Evolutionary conservation across 2,329 filamentous ascomycete species (phyloP).

Genomic region (Cadophora luteo-olivacea): DNA sequence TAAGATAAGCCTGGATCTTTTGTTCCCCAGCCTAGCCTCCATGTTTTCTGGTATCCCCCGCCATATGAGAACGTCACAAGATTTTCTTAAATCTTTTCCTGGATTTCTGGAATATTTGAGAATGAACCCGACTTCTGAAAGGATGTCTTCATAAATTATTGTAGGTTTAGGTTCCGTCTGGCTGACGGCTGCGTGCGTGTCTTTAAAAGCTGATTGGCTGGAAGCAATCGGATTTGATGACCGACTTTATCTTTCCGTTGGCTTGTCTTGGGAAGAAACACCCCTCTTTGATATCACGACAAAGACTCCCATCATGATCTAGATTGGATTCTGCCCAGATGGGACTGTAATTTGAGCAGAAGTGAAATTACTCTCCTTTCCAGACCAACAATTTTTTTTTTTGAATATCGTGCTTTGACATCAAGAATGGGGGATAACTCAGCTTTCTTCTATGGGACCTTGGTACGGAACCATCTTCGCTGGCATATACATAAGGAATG

Average conservation of each 20-base stretch:
- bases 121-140: neutral
- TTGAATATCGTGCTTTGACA: neutral
- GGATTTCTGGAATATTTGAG: neutral
- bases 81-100: neutral
- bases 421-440: conserved; percentile 31
- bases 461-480: neutral
- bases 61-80: neutral
- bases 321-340: neutral
- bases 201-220: conserved; percentile 7
- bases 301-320: conserved; percentile 17
- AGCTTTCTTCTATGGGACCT: conserved; percentile 39
- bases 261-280: conserved; percentile 2
- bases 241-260: conserved; percentile 6
- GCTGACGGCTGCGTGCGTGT: neutral
- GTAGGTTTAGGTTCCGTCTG: neutral
- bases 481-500: too few species aligned
- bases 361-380: neutral
- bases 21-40: neutral
- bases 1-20: neutral
- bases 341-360: neutral
- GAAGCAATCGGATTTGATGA: neutral
- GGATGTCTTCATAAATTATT: neutral
- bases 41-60: neutral
- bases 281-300: neutral
- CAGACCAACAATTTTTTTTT: neutral